Evolutionary conservation across 1,284 basidiomycete genomes (phyloP).

Genomic region (Inonotus hispidus): DNA sequence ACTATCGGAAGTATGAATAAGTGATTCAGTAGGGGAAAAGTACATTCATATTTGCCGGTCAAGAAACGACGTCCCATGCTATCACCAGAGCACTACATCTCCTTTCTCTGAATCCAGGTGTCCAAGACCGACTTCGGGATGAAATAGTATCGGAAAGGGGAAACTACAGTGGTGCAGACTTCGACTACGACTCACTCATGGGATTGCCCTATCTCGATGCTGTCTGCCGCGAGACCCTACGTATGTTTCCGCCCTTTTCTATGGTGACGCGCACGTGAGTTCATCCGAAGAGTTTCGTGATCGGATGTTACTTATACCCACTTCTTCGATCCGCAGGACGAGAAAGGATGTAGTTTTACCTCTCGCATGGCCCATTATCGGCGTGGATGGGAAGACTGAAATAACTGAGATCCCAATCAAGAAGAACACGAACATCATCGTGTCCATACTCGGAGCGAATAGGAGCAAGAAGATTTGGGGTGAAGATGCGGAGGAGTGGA

Average conservation of each 20-base stretch:
- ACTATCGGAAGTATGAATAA: background rate
- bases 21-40: background rate
- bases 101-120: slow-evolving; percentile 17
- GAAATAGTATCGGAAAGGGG: slow-evolving; percentile 21
- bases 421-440: slow-evolving; percentile 9
- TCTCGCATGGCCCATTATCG: background rate
- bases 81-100: slow-evolving; percentile 19
- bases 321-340: background rate
- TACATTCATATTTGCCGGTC: slow-evolving; percentile 18
- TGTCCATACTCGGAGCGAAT: slow-evolving; percentile 12
- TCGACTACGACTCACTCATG: slow-evolving; percentile 30
- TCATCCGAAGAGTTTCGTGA: slow-evolving; percentile 24
- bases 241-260: slow-evolving; percentile 13
- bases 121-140: slow-evolving; percentile 24
- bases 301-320: slow-evolving; percentile 24
- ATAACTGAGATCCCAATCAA: slow-evolving; percentile 8
- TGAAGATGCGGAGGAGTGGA: slow-evolving; percentile 16
- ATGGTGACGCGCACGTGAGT: slow-evolving; percentile 15
- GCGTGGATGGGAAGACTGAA: background rate
- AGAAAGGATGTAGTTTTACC: slow-evolving; percentile 1
- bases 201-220: slow-evolving; percentile 31
- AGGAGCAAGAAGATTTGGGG: slow-evolving; percentile 16
- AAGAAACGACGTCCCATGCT: slow-evolving; percentile 22
- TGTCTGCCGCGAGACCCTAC: slow-evolving; percentile 29
- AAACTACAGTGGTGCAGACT: slow-evolving; percentile 2